phyloP scores from a whole-genome alignment of 2,329 filamentous ascomycete species.

The Alternaria burnsii region DNA sequence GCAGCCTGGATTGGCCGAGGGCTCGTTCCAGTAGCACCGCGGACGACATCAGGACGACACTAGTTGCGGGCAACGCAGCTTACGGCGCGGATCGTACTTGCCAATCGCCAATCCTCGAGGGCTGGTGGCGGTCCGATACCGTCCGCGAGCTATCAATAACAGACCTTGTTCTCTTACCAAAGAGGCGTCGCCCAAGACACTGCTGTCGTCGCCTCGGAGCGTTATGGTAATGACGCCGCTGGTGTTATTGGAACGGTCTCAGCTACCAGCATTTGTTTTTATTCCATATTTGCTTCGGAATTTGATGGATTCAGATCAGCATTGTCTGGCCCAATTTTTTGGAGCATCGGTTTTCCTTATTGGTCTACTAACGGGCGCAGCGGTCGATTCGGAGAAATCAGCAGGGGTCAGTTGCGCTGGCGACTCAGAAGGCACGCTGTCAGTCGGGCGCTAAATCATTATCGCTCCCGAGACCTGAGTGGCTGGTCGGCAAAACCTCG shows the following conservation, averaged over 20 bases:
- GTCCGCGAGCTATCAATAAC: conserved; percentile 41
- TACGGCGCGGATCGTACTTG: conserved; percentile 45
- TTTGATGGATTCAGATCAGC: conserved; percentile 51
- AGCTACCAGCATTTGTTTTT: conserved; percentile 40
- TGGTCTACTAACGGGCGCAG: conserved; percentile 41
- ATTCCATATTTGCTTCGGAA: conserved; percentile 49
- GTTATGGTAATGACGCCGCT: conserved; percentile 33
- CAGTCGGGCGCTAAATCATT: conserved; percentile 49
- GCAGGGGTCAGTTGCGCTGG: conserved; percentile 41
- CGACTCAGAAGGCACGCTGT: conserved; percentile 44
- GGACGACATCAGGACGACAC: conserved; percentile 44
- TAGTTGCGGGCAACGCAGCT: conserved; percentile 43
- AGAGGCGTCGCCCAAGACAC: conserved; percentile 27
- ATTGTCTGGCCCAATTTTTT: conserved; percentile 43
- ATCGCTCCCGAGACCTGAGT: conserved; percentile 41
- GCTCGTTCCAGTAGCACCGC: conserved; percentile 43
- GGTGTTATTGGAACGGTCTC: conserved; percentile 44
- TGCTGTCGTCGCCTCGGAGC: conserved; percentile 26
- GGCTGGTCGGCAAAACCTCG: conserved; percentile 47
- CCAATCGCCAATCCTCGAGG: conserved; percentile 43
- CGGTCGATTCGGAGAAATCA: conserved; percentile 46
- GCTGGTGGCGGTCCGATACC: conserved; percentile 40
- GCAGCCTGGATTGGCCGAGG: conserved; percentile 45
- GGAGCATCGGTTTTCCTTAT: conserved; percentile 36
- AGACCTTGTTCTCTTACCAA: conserved; percentile 29